Percentiles rank a stretch among this genome's conserved stretches.
Conservation (phyloP, 495 filamentous ascomycete genomes). For the Cudoniella acicularis region DNA sequence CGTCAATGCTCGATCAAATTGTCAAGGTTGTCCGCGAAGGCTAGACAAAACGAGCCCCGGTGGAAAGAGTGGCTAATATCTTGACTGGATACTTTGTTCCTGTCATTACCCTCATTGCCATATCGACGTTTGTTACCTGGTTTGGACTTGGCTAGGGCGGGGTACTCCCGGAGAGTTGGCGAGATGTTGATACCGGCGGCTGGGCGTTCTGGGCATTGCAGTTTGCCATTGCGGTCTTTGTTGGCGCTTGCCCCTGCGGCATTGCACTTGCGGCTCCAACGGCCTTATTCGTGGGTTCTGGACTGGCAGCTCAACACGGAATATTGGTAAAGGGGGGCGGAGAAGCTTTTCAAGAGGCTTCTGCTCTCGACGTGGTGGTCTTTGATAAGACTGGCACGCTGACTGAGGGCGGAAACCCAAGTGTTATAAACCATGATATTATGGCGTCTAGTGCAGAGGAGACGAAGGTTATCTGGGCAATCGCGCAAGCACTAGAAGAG, state of each 20-base stretch:
- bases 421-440: conserved; percentile 67
- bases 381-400: conserved; percentile 97
- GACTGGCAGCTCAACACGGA: conserved; percentile 80
- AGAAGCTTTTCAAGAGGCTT: conserved; percentile 93
- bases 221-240: conserved; percentile 93
- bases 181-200: conserved; percentile 63
- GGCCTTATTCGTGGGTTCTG: conserved; percentile 87
- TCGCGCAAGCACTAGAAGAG: conserved; percentile 69
- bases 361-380: conserved; percentile 76
- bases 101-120: conserved; percentile 72
- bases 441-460: conserved; percentile 35
- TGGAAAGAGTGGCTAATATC: conserved; percentile 80
- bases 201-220: conserved; percentile 87
- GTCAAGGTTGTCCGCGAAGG: conserved; percentile 87
- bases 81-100: conserved; percentile 91
- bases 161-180: conserved; percentile 59
- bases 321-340: conserved; percentile 95
- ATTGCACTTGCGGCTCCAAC: conserved; percentile 93
- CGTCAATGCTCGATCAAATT: conserved; percentile 90
- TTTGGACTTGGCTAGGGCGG: conserved; percentile 69
- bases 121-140: conserved; percentile 83
- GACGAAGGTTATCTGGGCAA: conserved; percentile 33
- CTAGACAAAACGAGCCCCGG: conserved; percentile 79
- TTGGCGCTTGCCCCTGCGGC: conserved; percentile 92
- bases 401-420: conserved; percentile 78